Evolutionary conservation across 768 basidiomycete genomes (phyloP).

Genomic region (Gyrodon lividus): DNA sequence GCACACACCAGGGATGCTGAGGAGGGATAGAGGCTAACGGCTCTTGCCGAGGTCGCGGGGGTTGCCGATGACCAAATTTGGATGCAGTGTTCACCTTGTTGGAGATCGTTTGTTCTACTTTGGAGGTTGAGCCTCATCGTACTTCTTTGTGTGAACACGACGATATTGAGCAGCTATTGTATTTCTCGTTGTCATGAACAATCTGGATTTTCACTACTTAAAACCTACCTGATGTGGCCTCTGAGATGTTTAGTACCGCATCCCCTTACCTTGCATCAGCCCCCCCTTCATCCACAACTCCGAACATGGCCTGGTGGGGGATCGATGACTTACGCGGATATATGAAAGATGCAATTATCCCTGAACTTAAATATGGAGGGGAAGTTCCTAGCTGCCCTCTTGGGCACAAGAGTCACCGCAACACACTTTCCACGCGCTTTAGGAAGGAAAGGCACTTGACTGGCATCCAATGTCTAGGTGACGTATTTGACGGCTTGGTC

Average conservation of each 20-base stretch:
- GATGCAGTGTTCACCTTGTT: background rate
- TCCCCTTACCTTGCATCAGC: background rate
- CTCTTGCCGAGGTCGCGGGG: constrained; percentile 22
- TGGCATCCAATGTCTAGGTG: constrained; percentile 25
- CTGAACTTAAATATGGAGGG: constrained; percentile 29
- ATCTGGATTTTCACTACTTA: background rate
- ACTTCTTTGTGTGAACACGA: background rate
- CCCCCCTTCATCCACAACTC: background rate
- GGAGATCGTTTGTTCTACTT: constrained; percentile 3
- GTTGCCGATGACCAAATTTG: constrained; percentile 24
- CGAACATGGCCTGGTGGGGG: constrained; percentile 28
- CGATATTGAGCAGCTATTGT: background rate
- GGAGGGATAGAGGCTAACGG: constrained; percentile 11
- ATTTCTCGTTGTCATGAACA: constrained; percentile 1
- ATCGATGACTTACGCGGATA: constrained; percentile 35
- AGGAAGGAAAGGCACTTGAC: constrained; percentile 32
- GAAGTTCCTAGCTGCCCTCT: constrained; percentile 20
- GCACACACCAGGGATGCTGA: constrained; percentile 1
- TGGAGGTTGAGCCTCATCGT: constrained; percentile 4
- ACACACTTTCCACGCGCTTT: constrained; percentile 33
- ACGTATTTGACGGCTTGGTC: constrained; percentile 29
- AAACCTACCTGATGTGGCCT: background rate
- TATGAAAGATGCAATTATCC: constrained; percentile 34
- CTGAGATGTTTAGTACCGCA: background rate
- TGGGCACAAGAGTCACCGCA: constrained; percentile 37